Evolutionary conservation across 371 early-diverging fungal species (phyloP).

Genomic region (Mortierella sp.): DNA sequence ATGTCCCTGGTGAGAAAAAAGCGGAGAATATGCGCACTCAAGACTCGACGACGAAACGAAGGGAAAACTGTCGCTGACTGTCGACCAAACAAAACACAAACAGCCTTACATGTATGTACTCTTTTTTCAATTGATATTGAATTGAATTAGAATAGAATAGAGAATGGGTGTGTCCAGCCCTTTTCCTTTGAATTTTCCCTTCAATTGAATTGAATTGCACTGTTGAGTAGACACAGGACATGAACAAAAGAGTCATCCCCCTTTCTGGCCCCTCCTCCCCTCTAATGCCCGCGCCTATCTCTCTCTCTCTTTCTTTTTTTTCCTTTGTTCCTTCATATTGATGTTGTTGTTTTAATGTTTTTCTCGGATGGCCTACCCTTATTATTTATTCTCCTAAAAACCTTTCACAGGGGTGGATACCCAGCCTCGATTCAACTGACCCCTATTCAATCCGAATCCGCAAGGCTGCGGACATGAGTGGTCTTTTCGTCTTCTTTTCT

Average conservation of each 20-base stretch:
- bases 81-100: no score
- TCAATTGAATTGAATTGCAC: conserved; percentile 1
- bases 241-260: not conserved
- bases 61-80: not conserved
- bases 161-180: conserved; percentile 7
- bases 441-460: not conserved
- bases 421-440: not conserved
- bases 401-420: not conserved
- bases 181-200: conserved; percentile 5
- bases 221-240: not conserved
- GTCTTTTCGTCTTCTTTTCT: not conserved
- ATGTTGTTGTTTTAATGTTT: not conserved
- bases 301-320: conserved; percentile 1
- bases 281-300: conserved; percentile 14
- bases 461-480: not conserved
- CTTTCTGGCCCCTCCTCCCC: conserved; percentile 4
- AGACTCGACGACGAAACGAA: not conserved
- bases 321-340: not conserved
- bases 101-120: no score
- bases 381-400: conserved; percentile 14
- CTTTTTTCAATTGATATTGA: not conserved
- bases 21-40: conserved; percentile 12
- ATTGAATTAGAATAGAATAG: not conserved
- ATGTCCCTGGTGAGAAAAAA: not conserved
- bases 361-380: conserved; percentile 7